phyloP scores from a whole-genome alignment of 495 filamentous ascomycete species.

The Peziza echinospora region DNA sequence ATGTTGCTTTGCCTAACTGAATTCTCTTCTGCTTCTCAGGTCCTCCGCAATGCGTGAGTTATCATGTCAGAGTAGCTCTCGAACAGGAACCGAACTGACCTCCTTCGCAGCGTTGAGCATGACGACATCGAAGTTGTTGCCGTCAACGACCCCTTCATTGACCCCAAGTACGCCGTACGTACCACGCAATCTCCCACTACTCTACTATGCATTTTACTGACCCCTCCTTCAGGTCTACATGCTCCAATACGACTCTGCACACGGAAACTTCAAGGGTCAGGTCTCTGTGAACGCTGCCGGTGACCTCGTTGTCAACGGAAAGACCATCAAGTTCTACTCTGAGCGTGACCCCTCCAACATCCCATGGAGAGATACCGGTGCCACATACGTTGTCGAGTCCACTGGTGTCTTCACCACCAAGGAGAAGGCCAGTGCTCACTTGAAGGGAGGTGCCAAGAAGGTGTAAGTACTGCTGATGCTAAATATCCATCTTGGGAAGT shows the following conservation, averaged over 20 bases:
- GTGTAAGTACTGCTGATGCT: constrained; percentile 24
- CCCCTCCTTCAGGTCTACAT: constrained; percentile 61
- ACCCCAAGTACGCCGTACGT: constrained; percentile 90
- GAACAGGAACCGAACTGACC: neutral
- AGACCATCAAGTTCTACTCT: constrained; percentile 85
- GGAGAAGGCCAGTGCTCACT: constrained; percentile 83
- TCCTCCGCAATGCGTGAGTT: constrained; percentile 64
- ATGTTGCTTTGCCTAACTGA: neutral
- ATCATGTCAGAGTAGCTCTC: too few species aligned
- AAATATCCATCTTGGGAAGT: neutral
- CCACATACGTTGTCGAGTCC: constrained; percentile 92
- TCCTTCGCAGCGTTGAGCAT: constrained; percentile 52
- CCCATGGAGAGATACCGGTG: constrained; percentile 75
- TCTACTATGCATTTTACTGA: neutral
- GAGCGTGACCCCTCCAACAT: constrained; percentile 82
- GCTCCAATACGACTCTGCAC: constrained; percentile 95
- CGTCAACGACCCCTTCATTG: constrained; percentile 99
- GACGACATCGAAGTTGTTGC: constrained; percentile 72
- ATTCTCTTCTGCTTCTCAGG: constrained; percentile 18
- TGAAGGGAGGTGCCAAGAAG: constrained; percentile 99
- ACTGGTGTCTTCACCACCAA: constrained; percentile 99
- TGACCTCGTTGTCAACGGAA: constrained; percentile 79
- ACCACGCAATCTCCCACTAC: neutral
- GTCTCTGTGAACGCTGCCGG: constrained; percentile 44
- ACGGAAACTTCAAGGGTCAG: constrained; percentile 89